A percentile compares a stretch with the other conserved stretches of the same genome.
Conservation (phyloP, 2,329 filamentous ascomycete species). For the Zymoseptoria passerinii region DNA sequence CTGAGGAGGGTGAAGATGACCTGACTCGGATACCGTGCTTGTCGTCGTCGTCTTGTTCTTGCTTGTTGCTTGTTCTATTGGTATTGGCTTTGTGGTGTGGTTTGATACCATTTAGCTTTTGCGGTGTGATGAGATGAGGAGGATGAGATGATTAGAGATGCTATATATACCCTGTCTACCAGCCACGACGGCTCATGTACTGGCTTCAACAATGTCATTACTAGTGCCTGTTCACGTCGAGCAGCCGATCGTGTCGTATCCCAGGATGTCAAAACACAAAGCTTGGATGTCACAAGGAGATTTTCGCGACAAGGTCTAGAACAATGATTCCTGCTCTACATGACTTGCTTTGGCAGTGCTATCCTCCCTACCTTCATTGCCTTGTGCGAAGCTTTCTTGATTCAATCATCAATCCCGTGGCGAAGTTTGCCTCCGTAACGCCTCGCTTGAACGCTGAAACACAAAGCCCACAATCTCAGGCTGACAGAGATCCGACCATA, state of each 20-base stretch:
- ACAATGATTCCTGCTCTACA: background rate
- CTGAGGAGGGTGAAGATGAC: background rate
- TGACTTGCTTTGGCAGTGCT: background rate
- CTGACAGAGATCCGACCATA: too few species aligned
- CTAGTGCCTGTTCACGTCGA: background rate
- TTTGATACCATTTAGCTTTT: background rate
- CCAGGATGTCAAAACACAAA: too few species aligned
- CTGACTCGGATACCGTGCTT: too few species aligned
- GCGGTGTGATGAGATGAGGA: background rate
- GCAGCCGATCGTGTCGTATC: too few species aligned
- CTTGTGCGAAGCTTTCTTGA: background rate
- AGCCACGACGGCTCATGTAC: background rate
- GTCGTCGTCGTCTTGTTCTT: background rate
- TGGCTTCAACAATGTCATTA: background rate
- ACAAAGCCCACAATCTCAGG: background rate
- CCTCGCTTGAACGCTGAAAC: slow-evolving; percentile 4
- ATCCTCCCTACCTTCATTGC: background rate
- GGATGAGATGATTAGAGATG: background rate
- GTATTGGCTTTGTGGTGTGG: background rate
- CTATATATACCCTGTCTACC: background rate
- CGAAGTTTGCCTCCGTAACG: background rate
- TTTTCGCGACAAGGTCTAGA: background rate
- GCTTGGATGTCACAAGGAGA: too few species aligned
- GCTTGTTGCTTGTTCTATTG: background rate
- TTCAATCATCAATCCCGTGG: background rate